Evolutionary conservation across 208 protist genomes (phyloP).

Genomic region (Perkinsela sp.): DNA sequence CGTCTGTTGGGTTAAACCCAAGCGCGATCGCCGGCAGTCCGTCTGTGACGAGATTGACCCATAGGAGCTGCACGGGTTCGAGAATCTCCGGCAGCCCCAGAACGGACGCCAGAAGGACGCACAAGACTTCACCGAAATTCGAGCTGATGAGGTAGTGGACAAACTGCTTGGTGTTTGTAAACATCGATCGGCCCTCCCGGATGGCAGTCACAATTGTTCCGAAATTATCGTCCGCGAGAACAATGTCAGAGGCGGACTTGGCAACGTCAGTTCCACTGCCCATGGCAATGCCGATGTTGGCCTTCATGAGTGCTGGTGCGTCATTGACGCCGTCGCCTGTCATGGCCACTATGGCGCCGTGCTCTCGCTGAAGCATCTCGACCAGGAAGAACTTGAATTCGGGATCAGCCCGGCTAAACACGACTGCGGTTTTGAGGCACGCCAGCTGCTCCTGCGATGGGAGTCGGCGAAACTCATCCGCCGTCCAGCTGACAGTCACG

Average conservation of each 20-base stretch:
- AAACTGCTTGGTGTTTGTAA: constrained; percentile 87
- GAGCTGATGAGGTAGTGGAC: constrained; percentile 88
- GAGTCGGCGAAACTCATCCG: constrained; percentile 34
- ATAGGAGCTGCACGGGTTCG: constrained; percentile 83
- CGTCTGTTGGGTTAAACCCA: constrained; percentile 57
- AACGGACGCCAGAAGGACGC: constrained; percentile 35
- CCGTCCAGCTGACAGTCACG: constrained; percentile 20
- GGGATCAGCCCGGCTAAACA: constrained; percentile 49
- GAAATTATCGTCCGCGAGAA: constrained; percentile 83
- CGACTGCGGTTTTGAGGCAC: constrained; percentile 17
- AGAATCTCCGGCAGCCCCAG: constrained; percentile 71
- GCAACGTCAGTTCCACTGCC: constrained; percentile 86
- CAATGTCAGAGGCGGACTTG: constrained; percentile 80
- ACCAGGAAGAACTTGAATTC: constrained; percentile 58
- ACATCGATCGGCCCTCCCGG: constrained; percentile 76
- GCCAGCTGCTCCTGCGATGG: constrained; percentile 12
- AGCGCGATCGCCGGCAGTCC: constrained; percentile 84
- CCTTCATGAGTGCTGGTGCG: constrained; percentile 85
- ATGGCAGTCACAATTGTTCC: constrained; percentile 81
- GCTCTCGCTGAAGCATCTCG: constrained; percentile 34
- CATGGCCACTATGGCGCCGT: constrained; percentile 44
- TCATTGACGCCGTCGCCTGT: constrained; percentile 70
- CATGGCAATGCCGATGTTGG: constrained; percentile 94
- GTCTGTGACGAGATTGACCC: constrained; percentile 96
- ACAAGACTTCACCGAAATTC: constrained; percentile 82